phyloP scores from a whole-genome alignment of 768 basidiomycete genomes.

The Gymnopilus junonius region DNA sequence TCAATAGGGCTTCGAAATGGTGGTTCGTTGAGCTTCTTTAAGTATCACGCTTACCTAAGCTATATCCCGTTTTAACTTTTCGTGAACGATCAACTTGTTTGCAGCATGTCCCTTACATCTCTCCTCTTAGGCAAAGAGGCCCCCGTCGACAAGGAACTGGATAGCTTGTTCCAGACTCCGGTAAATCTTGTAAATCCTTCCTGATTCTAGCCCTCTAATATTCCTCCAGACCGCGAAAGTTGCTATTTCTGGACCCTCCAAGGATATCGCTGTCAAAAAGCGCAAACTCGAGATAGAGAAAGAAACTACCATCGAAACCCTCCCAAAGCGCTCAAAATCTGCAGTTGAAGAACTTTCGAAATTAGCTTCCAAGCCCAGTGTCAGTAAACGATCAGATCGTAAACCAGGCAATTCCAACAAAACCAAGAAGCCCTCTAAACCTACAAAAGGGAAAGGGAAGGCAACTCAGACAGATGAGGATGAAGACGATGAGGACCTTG shows the following conservation, averaged over 20 bases:
- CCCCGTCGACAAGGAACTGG: slow-evolving; percentile 61
- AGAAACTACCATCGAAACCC: slow-evolving; percentile 3
- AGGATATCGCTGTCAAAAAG: slow-evolving; percentile 29
- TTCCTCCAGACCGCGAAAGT: slow-evolving; percentile 20
- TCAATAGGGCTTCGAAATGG: background rate
- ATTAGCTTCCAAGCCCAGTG: slow-evolving; percentile 4
- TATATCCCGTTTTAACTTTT: background rate
- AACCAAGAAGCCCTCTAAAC: slow-evolving; percentile 12
- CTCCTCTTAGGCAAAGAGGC: slow-evolving; percentile 49
- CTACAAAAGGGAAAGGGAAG: slow-evolving; percentile 17
- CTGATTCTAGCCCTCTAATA: background rate
- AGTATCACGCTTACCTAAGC: background rate
- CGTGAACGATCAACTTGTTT: too few species aligned
- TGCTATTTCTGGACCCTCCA: slow-evolving; percentile 28
- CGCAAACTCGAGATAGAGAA: slow-evolving; percentile 33
- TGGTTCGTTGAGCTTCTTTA: background rate
- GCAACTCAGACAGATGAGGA: slow-evolving; percentile 29
- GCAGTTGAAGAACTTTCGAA: slow-evolving; percentile 7
- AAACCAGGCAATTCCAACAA: slow-evolving; percentile 19
- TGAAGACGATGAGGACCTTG: slow-evolving; percentile 38
- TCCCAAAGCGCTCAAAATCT: slow-evolving; percentile 32
- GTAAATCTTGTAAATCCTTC: slow-evolving; percentile 21
- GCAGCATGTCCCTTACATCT: slow-evolving; percentile 58
- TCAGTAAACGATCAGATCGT: background rate
- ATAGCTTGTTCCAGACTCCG: slow-evolving; percentile 61